phyloP scores from a whole-genome alignment of 1,139 yeast genomes.

The Saccharomyces hybrid region DNA sequence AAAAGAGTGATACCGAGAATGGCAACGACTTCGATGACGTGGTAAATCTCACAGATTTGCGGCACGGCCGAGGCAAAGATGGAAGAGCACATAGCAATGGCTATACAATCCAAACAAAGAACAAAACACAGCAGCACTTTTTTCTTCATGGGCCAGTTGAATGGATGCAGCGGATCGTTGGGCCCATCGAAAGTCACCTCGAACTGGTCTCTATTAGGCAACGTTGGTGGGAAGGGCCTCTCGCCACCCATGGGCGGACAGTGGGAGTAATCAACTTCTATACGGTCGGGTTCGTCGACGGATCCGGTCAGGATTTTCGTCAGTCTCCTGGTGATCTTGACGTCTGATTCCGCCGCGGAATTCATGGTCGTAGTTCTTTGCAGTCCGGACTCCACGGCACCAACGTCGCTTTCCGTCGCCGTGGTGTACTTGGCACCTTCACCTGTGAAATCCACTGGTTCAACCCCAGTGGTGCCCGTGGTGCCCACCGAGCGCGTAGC shows the following conservation, averaged over 20 bases:
- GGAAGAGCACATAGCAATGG: constrained; percentile 56
- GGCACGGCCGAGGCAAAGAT: constrained; percentile 48
- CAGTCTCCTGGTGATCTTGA: constrained; percentile 22
- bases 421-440: constrained; percentile 2
- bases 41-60: constrained; percentile 39
- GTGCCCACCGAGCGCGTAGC: not conserved
- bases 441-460: not conserved
- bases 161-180: constrained; percentile 55
- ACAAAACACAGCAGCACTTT: constrained; percentile 38
- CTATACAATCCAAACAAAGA: constrained; percentile 40
- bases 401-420: not conserved
- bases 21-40: constrained; percentile 49
- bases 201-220: constrained; percentile 45
- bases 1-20: constrained; percentile 62
- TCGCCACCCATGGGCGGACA: constrained; percentile 52
- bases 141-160: constrained; percentile 45
- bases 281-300: constrained; percentile 20
- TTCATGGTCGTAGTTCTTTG: constrained; percentile 16
- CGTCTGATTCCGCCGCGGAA: constrained; percentile 24
- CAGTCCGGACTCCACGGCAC: not conserved
- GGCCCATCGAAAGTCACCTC: constrained; percentile 55
- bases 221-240: constrained; percentile 44
- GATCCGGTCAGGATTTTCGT: constrained; percentile 35
- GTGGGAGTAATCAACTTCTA: constrained; percentile 31
- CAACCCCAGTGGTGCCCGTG: not conserved